Evolutionary conservation across 176 grass and related monocot genomes (phyloP), one percentile per base, ranked within the genome.

Genomic region (Rhynchospora pubera): DNA sequence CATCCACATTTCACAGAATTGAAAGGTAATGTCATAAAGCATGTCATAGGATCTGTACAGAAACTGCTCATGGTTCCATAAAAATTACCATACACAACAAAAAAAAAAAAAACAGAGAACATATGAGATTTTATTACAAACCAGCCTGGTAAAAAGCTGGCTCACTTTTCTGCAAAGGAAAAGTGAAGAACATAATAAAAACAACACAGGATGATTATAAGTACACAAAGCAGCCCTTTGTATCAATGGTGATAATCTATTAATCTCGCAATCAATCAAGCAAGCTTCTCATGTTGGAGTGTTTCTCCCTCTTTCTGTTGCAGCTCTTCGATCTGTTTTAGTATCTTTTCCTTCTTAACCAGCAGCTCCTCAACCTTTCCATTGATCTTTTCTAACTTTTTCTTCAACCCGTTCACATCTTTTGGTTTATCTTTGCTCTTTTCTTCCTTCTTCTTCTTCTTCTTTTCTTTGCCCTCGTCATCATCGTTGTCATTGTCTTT

Each of bases 311-410:
- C 69, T 69, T 63, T 65, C 14, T 83, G 26, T 78, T 89, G 71
- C 42, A 65, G 45, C 22, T 83, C 93, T 69, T 96, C 84, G 60
- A 92, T 82, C 65, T 87, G 88, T 87, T 65, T 89, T 47, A 90
- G 47, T 72, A 92, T 90, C 6, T 87, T 88, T 85, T 90, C 88
- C 68, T 69, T 96, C 64, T 92, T 86, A 39, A 65, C 88, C 22
- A 85, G 86, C 5, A 92, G 88, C n/a, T 82, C 86, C 57, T 92
- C 84, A 79, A 59, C 47, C 60, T 4, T 59, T 48, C 56, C 78
- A 83, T 47, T 88, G 63, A 79, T 87, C 79, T 59, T 87, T 85
- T 62, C 78, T 65, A 64, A 79, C 43, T 77, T 87, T 69, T 77
- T 82, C 60, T 21, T 86, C 83, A 39, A 57, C 7, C 46, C 47